These are phyloP conservation scores for Botrytis fabae DNA, from an alignment of 2,329 filamentous ascomycete genomes.

Conservation along the genomic window DNA sequence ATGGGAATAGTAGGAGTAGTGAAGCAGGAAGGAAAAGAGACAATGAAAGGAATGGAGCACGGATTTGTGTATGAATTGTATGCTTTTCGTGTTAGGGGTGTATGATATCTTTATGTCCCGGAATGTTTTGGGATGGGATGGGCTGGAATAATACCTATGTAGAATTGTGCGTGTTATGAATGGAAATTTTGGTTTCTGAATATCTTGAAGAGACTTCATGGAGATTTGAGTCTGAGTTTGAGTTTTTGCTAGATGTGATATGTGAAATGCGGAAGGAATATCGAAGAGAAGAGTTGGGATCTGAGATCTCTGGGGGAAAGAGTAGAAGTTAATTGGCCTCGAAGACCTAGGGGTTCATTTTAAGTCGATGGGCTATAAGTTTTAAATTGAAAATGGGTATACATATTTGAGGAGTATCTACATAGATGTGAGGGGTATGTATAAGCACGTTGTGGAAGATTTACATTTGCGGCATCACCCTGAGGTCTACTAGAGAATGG, in stretches of 20 bases:
- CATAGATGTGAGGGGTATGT: too few relatives aligned
- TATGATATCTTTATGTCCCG: not conserved
- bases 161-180: conserved; percentile 3
- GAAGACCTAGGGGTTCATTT: too few relatives aligned
- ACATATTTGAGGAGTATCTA: too few relatives aligned
- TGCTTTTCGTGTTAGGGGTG: conserved; percentile 7
- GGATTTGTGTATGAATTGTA: conserved; percentile 10
- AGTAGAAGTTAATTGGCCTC: too few relatives aligned
- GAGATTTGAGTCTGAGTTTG: not conserved
- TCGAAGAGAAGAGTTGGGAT: not conserved
- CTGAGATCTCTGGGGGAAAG: not conserved
- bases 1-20: not conserved
- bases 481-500: not conserved
- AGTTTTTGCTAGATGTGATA: too few relatives aligned
- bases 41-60: not conserved
- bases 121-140: not conserved
- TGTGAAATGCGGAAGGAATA: not conserved
- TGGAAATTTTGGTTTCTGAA: not conserved
- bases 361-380: too few relatives aligned
- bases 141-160: not conserved
- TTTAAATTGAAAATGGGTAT: too few relatives aligned
- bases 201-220: not conserved
- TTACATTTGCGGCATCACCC: not conserved
- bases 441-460: not conserved
- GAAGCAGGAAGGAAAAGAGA: not conserved